phyloP scores from a whole-genome alignment of 495 filamentous ascomycete species.

The Gamarada debralockiae region DNA sequence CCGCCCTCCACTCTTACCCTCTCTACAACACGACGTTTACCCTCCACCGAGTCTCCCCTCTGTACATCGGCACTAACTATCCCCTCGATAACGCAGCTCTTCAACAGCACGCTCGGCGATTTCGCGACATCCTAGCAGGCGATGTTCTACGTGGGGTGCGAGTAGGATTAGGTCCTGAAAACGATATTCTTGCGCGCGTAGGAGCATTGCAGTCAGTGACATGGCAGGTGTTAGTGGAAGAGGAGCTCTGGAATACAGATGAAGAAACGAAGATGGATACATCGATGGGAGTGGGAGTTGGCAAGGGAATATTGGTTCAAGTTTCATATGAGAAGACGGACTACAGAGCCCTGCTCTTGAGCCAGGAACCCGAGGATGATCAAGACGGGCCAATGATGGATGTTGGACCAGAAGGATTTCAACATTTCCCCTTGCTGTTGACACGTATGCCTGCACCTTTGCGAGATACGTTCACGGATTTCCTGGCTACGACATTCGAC shows the following conservation, averaged over 20 bases:
- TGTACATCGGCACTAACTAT: conserved; percentile 37
- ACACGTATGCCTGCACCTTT: conserved; percentile 47
- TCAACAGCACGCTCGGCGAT: conserved; percentile 42
- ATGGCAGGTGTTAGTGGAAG: conserved; percentile 41
- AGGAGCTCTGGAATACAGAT: conserved; percentile 18
- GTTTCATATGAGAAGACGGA: conserved; percentile 41
- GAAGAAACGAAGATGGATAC: neutral
- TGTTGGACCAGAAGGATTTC: conserved; percentile 26
- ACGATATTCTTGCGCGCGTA: conserved; percentile 37
- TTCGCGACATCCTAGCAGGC: conserved; percentile 51
- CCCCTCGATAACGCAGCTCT: conserved; percentile 30
- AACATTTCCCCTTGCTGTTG: conserved; percentile 48
- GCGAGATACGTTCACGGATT: conserved; percentile 45
- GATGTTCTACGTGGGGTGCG: conserved; percentile 43
- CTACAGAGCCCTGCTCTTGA: conserved; percentile 42
- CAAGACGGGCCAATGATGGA: conserved; percentile 4
- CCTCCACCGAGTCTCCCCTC: conserved; percentile 51
- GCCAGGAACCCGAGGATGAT: conserved; percentile 2
- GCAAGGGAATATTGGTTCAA: neutral
- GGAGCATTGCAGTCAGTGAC: conserved; percentile 42
- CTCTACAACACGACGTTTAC: conserved; percentile 55
- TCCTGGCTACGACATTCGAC: conserved; percentile 50
- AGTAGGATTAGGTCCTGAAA: conserved; percentile 27
- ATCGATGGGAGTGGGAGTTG: neutral
- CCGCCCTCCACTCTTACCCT: conserved; percentile 25